Evolutionary conservation across 2,329 filamentous ascomycete species (phyloP).

Genomic region (Talaromyces islandicus): DNA sequence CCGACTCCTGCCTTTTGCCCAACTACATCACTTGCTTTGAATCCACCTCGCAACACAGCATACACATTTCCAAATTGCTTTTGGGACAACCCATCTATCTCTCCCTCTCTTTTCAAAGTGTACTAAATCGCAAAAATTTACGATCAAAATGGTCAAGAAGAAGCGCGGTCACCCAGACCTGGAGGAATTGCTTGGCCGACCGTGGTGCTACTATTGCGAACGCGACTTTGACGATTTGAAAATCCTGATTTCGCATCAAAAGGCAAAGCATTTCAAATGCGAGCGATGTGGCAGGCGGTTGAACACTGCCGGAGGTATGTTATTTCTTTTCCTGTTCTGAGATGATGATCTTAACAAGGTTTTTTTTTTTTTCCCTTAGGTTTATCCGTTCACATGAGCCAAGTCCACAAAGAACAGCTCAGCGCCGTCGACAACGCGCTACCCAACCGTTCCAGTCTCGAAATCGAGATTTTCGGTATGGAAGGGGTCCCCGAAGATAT

Average conservation of each 20-base stretch:
- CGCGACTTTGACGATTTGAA: conserved; percentile 97
- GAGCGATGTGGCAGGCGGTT: conserved; percentile 80
- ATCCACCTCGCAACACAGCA: background rate
- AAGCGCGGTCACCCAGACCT: conserved; percentile 80
- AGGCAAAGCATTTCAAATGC: conserved; percentile 99
- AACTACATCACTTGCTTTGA: background rate
- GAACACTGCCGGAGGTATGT: conserved; percentile 86
- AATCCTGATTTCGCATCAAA: conserved; percentile 94
- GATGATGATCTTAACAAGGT: too few relatives aligned
- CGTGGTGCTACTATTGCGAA: conserved; percentile 99
- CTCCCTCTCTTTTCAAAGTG: background rate
- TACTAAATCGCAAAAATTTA: background rate
- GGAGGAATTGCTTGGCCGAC: conserved; percentile 78
- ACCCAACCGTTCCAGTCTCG: conserved; percentile 74
- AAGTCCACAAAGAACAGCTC: conserved; percentile 94
- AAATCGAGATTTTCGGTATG: conserved; percentile 97
- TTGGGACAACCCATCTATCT: background rate
- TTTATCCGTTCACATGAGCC: conserved; percentile 93
- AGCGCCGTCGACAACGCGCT: conserved; percentile 87
- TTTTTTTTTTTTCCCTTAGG: conserved; percentile 48
- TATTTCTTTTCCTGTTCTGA: background rate
- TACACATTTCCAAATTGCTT: background rate
- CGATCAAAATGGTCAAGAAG: conserved; percentile 56
- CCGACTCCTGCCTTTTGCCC: background rate
- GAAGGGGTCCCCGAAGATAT: conserved; percentile 89